phyloP scores from a whole-genome alignment of 1,139 yeast species.

The Yamadazyma aaseri region DNA sequence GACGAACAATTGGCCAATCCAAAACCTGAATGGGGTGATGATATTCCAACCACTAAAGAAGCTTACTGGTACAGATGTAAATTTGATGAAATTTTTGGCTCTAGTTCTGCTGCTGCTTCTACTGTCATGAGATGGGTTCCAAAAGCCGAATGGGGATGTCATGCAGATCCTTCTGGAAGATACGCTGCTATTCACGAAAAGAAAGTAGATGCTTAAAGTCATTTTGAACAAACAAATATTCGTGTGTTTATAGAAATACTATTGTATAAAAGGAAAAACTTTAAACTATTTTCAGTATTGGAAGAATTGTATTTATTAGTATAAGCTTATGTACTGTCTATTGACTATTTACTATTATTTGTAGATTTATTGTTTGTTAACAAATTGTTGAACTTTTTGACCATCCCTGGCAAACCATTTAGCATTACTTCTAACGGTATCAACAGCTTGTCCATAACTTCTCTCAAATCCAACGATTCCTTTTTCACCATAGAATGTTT shows the following conservation, averaged over 20 bases:
- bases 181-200: slow-evolving; percentile 84
- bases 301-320: no score
- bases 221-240: no score
- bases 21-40: slow-evolving; percentile 94
- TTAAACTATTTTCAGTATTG: no score
- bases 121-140: slow-evolving; percentile 99
- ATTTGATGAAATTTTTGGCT: slow-evolving; percentile 85
- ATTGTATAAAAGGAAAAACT: no score
- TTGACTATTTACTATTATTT: slow-evolving; percentile 3
- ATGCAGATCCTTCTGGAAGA: slow-evolving; percentile 98
- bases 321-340: no score
- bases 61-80: slow-evolving; percentile 98
- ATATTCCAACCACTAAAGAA: slow-evolving; percentile 95
- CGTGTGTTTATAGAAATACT: no score
- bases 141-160: slow-evolving; percentile 99
- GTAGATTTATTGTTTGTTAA: slow-evolving; percentile 13
- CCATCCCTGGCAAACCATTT: slow-evolving; percentile 46
- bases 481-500: slow-evolving; percentile 50
- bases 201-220: slow-evolving; percentile 34
- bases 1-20: slow-evolving; percentile 90
- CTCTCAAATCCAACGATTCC: slow-evolving; percentile 63
- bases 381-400: slow-evolving; percentile 26
- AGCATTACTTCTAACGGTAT: slow-evolving; percentile 47
- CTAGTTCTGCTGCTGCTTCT: slow-evolving; percentile 85
- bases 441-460: slow-evolving; percentile 55